A percentile compares a stretch with the other conserved stretches of the same genome.
These are phyloP conservation scores for Hydnomerulius pinastri DNA, from an alignment of 768 basidiomycete species.

Conservation along the genomic window DNA sequence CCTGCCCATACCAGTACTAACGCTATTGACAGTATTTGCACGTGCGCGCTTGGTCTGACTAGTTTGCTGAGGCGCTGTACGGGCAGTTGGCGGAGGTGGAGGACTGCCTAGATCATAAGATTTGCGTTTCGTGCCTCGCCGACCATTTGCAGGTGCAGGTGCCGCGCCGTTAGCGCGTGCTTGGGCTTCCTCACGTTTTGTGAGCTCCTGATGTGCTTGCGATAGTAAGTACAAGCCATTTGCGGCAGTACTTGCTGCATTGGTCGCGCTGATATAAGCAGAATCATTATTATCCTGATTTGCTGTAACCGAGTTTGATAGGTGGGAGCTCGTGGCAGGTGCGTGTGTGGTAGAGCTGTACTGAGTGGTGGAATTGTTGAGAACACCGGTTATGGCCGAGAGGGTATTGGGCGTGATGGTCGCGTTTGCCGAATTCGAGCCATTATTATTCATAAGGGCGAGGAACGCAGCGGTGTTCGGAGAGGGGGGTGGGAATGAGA, in stretches of 20 bases:
- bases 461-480: slow-evolving; percentile 93
- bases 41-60: slow-evolving; percentile 39
- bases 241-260: slow-evolving; percentile 70
- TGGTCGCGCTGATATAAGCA: slow-evolving; percentile 47
- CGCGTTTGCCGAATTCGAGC: slow-evolving; percentile 35
- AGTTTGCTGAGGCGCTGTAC: slow-evolving; percentile 25
- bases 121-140: slow-evolving; percentile 74
- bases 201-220: slow-evolving; percentile 95
- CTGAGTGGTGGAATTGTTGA: slow-evolving; percentile 42
- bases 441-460: slow-evolving; percentile 78
- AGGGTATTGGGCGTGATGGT: slow-evolving; percentile 64
- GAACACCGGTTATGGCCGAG: slow-evolving; percentile 70
- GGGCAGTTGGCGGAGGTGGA: slow-evolving; percentile 27
- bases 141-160: slow-evolving; percentile 27
- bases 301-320: slow-evolving; percentile 37
- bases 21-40: slow-evolving; percentile 34
- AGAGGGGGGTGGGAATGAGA: slow-evolving; percentile 78
- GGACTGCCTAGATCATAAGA: slow-evolving; percentile 48
- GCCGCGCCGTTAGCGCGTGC: slow-evolving; percentile 52
- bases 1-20: slow-evolving; percentile 37
- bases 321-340: slow-evolving; percentile 35
- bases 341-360: slow-evolving; percentile 33
- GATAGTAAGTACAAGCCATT: slow-evolving; percentile 93
- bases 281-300: slow-evolving; percentile 33
- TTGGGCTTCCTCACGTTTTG: slow-evolving; percentile 89